Evolutionary conservation across 768 basidiomycete species (phyloP).

Genomic region (Boletus reticulatus): DNA sequence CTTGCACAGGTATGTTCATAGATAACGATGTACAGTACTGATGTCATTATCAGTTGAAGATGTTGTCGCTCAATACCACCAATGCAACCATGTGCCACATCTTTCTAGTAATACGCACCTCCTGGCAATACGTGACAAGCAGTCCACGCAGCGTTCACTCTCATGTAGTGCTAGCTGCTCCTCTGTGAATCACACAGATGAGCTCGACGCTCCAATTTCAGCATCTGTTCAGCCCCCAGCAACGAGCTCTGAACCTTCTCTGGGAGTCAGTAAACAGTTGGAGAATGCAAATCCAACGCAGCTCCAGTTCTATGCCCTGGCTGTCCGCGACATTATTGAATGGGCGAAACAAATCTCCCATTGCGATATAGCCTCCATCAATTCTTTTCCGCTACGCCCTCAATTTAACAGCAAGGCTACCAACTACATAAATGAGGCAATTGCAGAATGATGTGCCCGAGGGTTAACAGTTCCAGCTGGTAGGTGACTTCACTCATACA

Average conservation of each 20-base stretch:
- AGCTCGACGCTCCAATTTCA: neutral
- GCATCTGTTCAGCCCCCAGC: neutral
- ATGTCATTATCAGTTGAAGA: neutral
- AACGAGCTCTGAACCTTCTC: neutral
- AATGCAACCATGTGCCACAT: neutral
- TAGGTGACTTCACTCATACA: neutral
- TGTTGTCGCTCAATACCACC: neutral
- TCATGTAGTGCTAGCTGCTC: neutral
- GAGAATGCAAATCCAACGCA: neutral
- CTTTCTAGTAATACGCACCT: neutral
- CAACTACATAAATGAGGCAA: neutral
- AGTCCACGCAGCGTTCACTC: neutral
- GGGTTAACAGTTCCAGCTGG: neutral
- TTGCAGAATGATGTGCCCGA: neutral
- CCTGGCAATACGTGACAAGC: neutral
- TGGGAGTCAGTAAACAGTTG: neutral
- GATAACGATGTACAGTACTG: neutral
- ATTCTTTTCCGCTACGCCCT: neutral
- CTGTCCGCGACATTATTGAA: neutral
- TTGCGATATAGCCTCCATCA: neutral
- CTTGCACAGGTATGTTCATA: neutral
- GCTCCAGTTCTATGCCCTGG: neutral
- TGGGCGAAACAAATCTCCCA: neutral
- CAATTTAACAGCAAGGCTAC: neutral
- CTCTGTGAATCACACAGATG: neutral